Percentiles rank a stretch among this genome's conserved stretches.
Conservation (phyloP, 139 green algal genomes). For the Coccomyxa sp. region DNA sequence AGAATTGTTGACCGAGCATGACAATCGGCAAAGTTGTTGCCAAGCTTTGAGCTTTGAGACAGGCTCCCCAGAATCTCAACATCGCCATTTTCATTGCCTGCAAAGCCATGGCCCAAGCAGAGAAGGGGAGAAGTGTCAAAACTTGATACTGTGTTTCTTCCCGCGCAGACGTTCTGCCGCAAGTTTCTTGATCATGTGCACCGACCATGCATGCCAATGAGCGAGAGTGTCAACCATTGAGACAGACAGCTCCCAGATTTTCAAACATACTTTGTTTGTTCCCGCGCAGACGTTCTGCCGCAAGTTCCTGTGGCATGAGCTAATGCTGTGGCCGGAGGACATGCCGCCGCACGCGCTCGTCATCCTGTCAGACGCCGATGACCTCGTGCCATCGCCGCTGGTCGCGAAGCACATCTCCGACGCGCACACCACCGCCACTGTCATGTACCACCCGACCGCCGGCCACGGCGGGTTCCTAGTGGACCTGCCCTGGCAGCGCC, state of each 20-base stretch:
- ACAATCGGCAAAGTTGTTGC: too few species aligned
- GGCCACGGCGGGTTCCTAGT: constrained; percentile 49
- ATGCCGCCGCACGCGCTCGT: constrained; percentile 29
- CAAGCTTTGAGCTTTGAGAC: too few species aligned
- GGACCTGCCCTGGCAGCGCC: constrained; percentile 1
- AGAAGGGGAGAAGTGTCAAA: too few species aligned
- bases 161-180: constrained; percentile 47
- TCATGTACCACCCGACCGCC: constrained; percentile 37
- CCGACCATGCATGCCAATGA: too few species aligned
- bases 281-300: constrained; percentile 47
- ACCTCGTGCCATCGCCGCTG: constrained; percentile 39
- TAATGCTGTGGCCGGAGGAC: constrained; percentile 54
- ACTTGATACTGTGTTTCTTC: background rate
- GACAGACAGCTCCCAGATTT: too few species aligned
- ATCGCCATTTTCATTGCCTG: too few species aligned
- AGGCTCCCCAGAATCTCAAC: too few species aligned
- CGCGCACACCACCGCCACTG: constrained; percentile 7
- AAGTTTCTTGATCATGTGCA: constrained; percentile 19
- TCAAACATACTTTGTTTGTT: background rate
- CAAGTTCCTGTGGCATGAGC: constrained; percentile 40
- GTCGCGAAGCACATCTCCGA: constrained; percentile 33
- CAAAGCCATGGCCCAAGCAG: too few species aligned
- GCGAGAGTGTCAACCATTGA: too few species aligned
- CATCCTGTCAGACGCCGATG: constrained; percentile 29
- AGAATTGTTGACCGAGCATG: too few species aligned